Percentiles rank a stretch among this genome's conserved stretches.
Evolutionary conservation across 306 rosid species (phyloP).

Genomic region (Prinsepia uniflora): DNA sequence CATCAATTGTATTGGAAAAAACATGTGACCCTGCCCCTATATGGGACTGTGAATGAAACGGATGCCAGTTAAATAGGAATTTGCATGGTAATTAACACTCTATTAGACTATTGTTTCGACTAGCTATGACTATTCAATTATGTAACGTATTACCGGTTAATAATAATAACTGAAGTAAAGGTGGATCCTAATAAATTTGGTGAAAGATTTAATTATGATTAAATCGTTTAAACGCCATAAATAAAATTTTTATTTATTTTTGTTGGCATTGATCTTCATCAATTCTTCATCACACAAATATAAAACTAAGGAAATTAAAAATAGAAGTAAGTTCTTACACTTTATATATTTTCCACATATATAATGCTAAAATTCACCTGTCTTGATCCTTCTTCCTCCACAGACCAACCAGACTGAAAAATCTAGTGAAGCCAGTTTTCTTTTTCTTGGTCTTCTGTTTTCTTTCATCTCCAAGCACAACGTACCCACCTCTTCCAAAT

Average conservation of each 20-base stretch:
- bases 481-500: slow-evolving; percentile 34
- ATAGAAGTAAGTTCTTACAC: background rate
- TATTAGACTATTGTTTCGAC: too few species aligned
- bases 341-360: too few species aligned
- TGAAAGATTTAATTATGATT: too few species aligned
- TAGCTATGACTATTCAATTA: too few species aligned
- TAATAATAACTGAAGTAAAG: too few species aligned
- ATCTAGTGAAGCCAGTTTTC: slow-evolving; percentile 26
- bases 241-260: background rate
- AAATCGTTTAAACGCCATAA: background rate
- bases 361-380: slow-evolving; percentile 6
- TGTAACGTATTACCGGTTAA: too few species aligned
- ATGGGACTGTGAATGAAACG: too few species aligned
- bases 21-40: too few species aligned
- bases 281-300: background rate
- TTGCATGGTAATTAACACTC: too few species aligned
- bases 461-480: slow-evolving; percentile 12
- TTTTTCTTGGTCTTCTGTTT: slow-evolving; percentile 31
- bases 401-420: slow-evolving; percentile 30
- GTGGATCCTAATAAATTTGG: too few species aligned
- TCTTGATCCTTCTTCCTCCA: slow-evolving; percentile 31
- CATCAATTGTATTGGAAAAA: too few species aligned
- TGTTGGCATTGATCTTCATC: background rate
- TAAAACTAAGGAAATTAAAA: background rate
- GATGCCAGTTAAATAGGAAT: too few species aligned